phyloP scores from a whole-genome alignment of 1,139 yeast genomes.

The Geotrichum klebahnii region DNA sequence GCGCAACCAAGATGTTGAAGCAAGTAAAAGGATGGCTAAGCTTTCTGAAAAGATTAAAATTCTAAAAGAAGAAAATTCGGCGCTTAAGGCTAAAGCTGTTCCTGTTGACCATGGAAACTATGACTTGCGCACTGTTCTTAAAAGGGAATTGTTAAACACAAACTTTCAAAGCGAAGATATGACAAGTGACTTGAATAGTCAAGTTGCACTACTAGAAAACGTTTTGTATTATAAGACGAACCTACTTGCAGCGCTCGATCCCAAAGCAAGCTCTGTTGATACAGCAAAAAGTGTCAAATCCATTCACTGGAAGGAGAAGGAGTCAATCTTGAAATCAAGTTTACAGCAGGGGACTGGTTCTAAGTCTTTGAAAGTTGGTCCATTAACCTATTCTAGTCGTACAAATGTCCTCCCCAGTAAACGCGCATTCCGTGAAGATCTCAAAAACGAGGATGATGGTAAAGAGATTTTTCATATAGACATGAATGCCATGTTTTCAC shows the following conservation, averaged over 20 bases:
- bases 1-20: slow-evolving; percentile 21
- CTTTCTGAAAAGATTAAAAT: slow-evolving; percentile 20
- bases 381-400: background rate
- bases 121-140: background rate
- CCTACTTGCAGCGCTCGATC: background rate
- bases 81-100: background rate
- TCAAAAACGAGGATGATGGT: background rate
- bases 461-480: background rate
- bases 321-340: background rate
- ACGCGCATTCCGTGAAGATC: background rate
- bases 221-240: background rate
- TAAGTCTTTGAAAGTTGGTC: background rate
- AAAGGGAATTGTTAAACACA: background rate
- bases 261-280: background rate
- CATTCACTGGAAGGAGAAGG: background rate
- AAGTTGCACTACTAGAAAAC: background rate
- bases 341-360: background rate
- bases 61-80: background rate
- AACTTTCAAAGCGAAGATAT: background rate
- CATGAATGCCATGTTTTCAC: background rate
- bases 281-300: background rate
- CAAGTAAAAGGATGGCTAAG: slow-evolving; percentile 9
- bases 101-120: background rate
- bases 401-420: slow-evolving; percentile 3
- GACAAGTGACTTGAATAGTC: background rate